phyloP scores from a whole-genome alignment of 2,329 filamentous ascomycete species.

The Cladobotryum protrusum region DNA sequence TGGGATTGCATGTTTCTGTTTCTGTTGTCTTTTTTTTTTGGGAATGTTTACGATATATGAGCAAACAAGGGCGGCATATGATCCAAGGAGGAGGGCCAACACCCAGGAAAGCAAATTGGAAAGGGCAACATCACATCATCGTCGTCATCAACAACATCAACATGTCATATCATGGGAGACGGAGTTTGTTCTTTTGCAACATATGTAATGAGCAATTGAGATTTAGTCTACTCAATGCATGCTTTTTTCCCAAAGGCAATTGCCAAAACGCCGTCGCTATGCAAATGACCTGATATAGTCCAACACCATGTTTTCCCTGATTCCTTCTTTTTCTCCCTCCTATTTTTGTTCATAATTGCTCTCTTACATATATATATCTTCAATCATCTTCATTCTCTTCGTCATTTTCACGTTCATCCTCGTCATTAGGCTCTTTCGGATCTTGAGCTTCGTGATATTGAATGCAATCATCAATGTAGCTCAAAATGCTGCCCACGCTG shows the following conservation, averaged over 20 bases:
- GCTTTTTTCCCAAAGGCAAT: neutral
- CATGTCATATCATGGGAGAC: too few relatives aligned
- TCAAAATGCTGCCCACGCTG: constrained; percentile 75
- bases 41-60: too few relatives aligned
- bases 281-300: constrained; percentile 17
- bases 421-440: constrained; percentile 71
- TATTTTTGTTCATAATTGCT: constrained; percentile 9
- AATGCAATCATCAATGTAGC: constrained; percentile 90
- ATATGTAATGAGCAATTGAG: neutral
- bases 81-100: too few relatives aligned
- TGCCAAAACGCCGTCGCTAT: constrained; percentile 38
- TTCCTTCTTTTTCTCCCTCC: neutral
- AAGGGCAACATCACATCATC: too few relatives aligned
- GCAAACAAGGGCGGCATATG: too few relatives aligned
- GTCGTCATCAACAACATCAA: too few relatives aligned
- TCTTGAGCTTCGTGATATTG: constrained; percentile 93
- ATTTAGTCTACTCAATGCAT: constrained; percentile 7
- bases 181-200: too few relatives aligned
- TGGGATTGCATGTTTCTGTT: too few relatives aligned
- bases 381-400: constrained; percentile 26
- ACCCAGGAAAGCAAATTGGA: too few relatives aligned
- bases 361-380: constrained; percentile 13
- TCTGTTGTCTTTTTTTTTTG: too few relatives aligned
- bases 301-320: neutral
- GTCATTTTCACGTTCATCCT: constrained; percentile 38